Evolutionary conservation across 768 basidiomycete species (phyloP).

Genomic region (Megacollybia marginata): DNA sequence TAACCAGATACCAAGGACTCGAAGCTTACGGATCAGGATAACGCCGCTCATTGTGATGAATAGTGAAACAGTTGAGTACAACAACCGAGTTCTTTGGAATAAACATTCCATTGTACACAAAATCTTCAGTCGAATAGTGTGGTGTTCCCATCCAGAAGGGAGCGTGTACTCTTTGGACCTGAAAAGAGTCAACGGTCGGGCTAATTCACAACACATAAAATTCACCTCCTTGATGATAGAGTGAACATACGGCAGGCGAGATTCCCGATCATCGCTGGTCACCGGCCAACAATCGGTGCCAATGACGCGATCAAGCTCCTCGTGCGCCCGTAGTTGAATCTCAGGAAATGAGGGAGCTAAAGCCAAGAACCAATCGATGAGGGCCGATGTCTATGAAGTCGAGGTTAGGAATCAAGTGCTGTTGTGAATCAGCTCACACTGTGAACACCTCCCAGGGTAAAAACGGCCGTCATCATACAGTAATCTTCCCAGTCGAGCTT

Average conservation of each 20-base stretch:
- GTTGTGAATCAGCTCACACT: slow-evolving; percentile 10
- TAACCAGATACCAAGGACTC: background rate
- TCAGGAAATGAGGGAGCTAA: slow-evolving; percentile 22
- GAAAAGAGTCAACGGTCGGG: background rate
- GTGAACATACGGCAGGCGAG: slow-evolving; percentile 17
- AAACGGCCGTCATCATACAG: slow-evolving; percentile 24
- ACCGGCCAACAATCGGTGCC: slow-evolving; percentile 21
- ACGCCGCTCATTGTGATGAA: slow-evolving; percentile 18
- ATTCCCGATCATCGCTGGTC: slow-evolving; percentile 12
- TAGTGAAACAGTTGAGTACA: slow-evolving; percentile 20
- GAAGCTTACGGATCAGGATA: slow-evolving; percentile 25
- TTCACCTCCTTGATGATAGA: slow-evolving; percentile 20
- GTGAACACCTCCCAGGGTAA: slow-evolving; percentile 27
- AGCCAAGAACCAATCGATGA: slow-evolving; percentile 27
- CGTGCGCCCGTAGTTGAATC: slow-evolving; percentile 21
- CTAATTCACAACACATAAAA: background rate
- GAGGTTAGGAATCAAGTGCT: too few relatives aligned
- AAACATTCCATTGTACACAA: slow-evolving; percentile 22
- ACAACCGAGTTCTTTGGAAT: slow-evolving; percentile 21
- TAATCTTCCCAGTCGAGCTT: slow-evolving; percentile 23
- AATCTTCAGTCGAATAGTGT: slow-evolving; percentile 20
- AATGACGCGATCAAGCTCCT: slow-evolving; percentile 26
- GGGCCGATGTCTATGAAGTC: slow-evolving; percentile 21
- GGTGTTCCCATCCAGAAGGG: slow-evolving; percentile 21
- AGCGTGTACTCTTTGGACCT: slow-evolving; percentile 15